Evolutionary conservation across 441 rosid genomes (phyloP), one percentile per base, ranked within the genome.

Genomic region (Dalechampia spathulata): DNA sequence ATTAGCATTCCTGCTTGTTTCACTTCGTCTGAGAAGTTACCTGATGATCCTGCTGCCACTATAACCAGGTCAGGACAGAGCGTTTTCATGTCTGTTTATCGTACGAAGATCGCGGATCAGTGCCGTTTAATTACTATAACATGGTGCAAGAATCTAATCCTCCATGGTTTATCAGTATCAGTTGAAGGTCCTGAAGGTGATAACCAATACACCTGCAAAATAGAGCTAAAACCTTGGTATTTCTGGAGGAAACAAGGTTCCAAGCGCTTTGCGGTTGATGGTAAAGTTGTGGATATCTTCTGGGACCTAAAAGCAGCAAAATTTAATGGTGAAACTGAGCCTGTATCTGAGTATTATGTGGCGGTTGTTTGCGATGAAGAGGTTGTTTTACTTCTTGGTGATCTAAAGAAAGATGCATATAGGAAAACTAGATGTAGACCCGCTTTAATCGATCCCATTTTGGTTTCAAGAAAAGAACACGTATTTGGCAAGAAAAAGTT

Each of bases 1-100:
- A 66, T 81, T 28, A 77, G 85, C 58, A 79, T 77, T 52, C 90
- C 87, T 3, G 85, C 87, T 60, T 81, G 90, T 52, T 81, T 83
- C 61, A 64, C 83, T 34, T 75, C 82, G 3, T 70, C 72, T 13
- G 86, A 71, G 64, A 80, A 72, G 73, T 62, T 49, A 43, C 49
- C 58, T 19, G 82, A 83, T 61, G 86, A 75, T 64, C 78, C 34
- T 30, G 8, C 75, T 0, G 63, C 77, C 1, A 67, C 83, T 0
- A 67, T 83, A 30, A 80, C 77, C 14, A 71, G 86, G 69, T 78
- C 84, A 1, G 90, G 90, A 0, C 83, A 83, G 74, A 80, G 86
- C 51, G 80, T 76, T 32, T 73, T 80, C 70, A 73, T 83, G 83
- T 80, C 86, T 14, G 69, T 76, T 36, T 83, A 73, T 49, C 64